Conservation (phyloP, 257 asterid genomes). For the Jaltomata sinuosa region DNA sequence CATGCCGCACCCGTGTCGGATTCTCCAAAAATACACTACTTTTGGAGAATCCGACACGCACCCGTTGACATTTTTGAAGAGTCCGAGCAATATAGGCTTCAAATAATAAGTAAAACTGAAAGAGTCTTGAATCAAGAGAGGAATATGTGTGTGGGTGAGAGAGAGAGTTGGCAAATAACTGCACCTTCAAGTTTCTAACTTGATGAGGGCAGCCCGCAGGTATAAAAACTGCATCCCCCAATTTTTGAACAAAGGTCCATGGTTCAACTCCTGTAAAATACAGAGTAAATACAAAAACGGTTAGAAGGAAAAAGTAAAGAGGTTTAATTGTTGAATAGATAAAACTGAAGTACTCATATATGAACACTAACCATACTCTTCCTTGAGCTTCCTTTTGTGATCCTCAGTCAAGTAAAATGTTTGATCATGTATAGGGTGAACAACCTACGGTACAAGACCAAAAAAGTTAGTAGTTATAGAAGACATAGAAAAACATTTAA, state of each 20-base stretch:
- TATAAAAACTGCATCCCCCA: constrained; percentile 83
- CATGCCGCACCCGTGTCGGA: too few relatives aligned
- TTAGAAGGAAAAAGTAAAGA: background rate
- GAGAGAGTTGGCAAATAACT: background rate
- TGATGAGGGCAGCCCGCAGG: constrained; percentile 98
- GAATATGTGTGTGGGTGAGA: background rate
- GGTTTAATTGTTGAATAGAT: background rate
- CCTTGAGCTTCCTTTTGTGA: constrained; percentile 71
- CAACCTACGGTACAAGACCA: constrained; percentile 26
- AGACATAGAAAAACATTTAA: background rate
- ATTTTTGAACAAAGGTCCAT: constrained; percentile 77
- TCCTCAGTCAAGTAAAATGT: constrained; percentile 66
- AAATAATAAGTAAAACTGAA: too few relatives aligned
- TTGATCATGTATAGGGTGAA: constrained; percentile 89
- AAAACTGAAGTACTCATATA: background rate
- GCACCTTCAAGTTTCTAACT: constrained; percentile 84
- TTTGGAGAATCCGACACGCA: too few relatives aligned
- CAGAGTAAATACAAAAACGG: background rate
- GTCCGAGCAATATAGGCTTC: too few relatives aligned
- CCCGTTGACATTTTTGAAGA: too few relatives aligned
- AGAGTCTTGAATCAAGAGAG: background rate
- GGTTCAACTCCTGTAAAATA: constrained; percentile 67
- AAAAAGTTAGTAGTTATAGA: background rate
- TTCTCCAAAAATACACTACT: too few relatives aligned
- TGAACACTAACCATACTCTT: constrained; percentile 62